phyloP scores from a whole-genome alignment of 495 filamentous ascomycete species.

The Halenospora varia region DNA sequence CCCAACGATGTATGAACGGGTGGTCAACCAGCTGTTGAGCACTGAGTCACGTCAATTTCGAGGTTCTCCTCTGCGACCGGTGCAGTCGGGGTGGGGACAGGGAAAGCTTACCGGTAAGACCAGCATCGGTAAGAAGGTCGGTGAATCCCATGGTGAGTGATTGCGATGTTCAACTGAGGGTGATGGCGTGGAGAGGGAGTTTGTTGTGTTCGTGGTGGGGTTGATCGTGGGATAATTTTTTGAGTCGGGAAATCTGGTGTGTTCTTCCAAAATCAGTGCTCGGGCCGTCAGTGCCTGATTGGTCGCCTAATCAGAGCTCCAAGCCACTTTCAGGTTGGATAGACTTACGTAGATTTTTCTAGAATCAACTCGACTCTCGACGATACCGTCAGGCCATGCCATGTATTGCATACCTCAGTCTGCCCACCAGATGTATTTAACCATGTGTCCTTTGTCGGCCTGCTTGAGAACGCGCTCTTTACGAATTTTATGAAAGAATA shows the following conservation, averaged over 20 bases:
- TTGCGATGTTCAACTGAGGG: not conserved
- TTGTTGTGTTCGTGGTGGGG: conserved; percentile 12
- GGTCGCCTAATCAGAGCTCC: not conserved
- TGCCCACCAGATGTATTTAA: not conserved
- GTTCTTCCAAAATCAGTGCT: not conserved
- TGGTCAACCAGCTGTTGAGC: conserved; percentile 86
- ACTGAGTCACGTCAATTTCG: conserved; percentile 54
- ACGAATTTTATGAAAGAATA: not conserved
- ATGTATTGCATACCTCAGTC: not conserved
- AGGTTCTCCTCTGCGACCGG: conserved; percentile 23
- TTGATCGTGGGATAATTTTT: conserved; percentile 1
- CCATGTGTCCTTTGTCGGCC: not conserved
- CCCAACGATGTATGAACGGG: conserved; percentile 92
- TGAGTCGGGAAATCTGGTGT: not conserved
- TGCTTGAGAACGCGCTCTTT: conserved; percentile 4
- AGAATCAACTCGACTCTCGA: not conserved
- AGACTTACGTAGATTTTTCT: not conserved
- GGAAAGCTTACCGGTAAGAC: conserved; percentile 66
- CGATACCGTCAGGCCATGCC: not conserved
- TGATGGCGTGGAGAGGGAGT: conserved; percentile 3
- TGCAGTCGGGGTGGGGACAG: conserved; percentile 18
- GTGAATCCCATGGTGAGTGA: conserved; percentile 79
- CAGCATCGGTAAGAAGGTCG: conserved; percentile 84
- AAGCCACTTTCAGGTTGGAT: not conserved
- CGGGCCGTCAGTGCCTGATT: not conserved